Evolutionary conservation across 1,139 yeast genomes (phyloP).

Genomic region (Sugiyamaella novakii): DNA sequence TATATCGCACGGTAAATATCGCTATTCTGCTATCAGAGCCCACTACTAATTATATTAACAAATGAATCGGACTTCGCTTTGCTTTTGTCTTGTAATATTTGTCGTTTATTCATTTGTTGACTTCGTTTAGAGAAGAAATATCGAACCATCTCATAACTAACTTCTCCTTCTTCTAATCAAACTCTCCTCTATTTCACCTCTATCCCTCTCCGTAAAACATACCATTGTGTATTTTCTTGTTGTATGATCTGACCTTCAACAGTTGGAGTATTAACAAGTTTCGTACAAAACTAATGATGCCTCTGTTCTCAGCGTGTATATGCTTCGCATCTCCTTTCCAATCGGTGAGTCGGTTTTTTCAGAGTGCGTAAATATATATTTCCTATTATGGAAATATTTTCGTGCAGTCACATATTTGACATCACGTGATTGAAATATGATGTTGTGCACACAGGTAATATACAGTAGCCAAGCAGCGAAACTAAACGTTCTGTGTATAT

Average conservation of each 20-base stretch:
- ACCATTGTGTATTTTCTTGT: slow-evolving; percentile 18
- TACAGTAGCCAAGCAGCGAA: too few species aligned
- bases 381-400: slow-evolving; percentile 8
- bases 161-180: neutral
- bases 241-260: slow-evolving; percentile 17
- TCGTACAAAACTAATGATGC: neutral
- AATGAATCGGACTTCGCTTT: too few species aligned
- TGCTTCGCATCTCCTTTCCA: slow-evolving; percentile 1
- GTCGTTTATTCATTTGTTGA: too few species aligned
- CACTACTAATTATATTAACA: too few species aligned
- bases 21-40: too few species aligned
- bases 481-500: too few species aligned
- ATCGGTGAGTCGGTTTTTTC: slow-evolving; percentile 11
- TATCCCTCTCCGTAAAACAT: too few species aligned
- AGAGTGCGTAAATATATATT: neutral
- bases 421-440: slow-evolving; percentile 5
- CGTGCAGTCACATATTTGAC: slow-evolving; percentile 5
- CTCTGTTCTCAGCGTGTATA: slow-evolving; percentile 3
- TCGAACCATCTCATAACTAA: too few species aligned
- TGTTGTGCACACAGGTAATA: neutral
- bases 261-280: slow-evolving; percentile 13
- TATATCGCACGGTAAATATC: too few species aligned
- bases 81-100: too few species aligned
- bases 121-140: too few species aligned
- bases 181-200: neutral